Conservation (phyloP, 345 rosid species). For the Aethionema arabicum region DNA sequence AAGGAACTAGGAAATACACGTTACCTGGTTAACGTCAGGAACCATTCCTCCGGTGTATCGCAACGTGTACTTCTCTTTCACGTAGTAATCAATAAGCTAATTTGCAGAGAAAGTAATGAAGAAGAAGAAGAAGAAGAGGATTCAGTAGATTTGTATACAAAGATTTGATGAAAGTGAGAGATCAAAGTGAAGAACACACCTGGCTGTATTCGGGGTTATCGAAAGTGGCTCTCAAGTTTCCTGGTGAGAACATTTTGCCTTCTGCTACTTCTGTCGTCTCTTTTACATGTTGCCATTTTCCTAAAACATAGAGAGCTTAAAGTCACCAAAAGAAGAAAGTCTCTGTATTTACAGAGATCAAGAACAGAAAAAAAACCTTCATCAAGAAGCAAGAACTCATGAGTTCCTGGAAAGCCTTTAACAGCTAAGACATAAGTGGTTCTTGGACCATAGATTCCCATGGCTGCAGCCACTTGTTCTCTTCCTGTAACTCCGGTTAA, state of each 20-base stretch:
- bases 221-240: conserved; percentile 92
- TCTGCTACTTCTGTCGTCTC: conserved; percentile 82
- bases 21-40: conserved; percentile 91
- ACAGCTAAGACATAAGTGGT: conserved; percentile 88
- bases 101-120: neutral
- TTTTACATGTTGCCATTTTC: conserved; percentile 96
- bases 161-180: neutral
- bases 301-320: conserved; percentile 39
- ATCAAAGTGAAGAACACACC: conserved; percentile 40
- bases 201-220: conserved; percentile 84
- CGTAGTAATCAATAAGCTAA: conserved; percentile 85
- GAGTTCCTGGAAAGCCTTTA: conserved; percentile 85
- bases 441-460: conserved; percentile 96
- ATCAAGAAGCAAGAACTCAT: conserved; percentile 97
- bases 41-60: conserved; percentile 99
- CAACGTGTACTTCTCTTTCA: conserved; percentile 89
- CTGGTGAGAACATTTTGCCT: conserved; percentile 95
- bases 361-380: conserved; percentile 62
- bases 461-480: conserved; percentile 93
- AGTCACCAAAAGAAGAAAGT: conserved; percentile 9
- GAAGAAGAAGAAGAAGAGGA: conserved; percentile 8
- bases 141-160: conserved; percentile 1
- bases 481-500: conserved; percentile 75
- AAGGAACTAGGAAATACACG: neutral
- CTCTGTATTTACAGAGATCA: conserved; percentile 8